Percentiles rank a stretch among this genome's conserved stretches.
phyloP scores from a whole-genome alignment of 2,329 filamentous ascomycete genomes.

The Pseudomassariella vexata region DNA sequence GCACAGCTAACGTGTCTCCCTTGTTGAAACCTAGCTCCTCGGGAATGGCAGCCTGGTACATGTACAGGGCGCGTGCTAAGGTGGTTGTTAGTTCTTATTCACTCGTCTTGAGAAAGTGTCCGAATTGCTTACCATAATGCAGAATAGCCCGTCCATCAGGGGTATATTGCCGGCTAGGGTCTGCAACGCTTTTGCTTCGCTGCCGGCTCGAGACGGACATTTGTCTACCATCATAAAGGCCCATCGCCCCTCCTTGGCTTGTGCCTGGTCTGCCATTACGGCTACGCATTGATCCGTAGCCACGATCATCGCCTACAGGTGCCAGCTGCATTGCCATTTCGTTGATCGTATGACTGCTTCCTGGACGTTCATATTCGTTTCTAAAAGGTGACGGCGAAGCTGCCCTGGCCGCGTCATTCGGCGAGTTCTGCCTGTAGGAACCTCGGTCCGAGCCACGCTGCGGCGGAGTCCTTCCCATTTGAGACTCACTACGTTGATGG shows the following conservation, averaged over 20 bases:
- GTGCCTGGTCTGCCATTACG: constrained; percentile 42
- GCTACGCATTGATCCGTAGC: constrained; percentile 40
- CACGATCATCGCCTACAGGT: constrained; percentile 53
- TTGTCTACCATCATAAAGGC: constrained; percentile 48
- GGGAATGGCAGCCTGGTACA: constrained; percentile 89
- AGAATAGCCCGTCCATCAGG: constrained; percentile 81
- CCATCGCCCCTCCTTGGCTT: constrained; percentile 45
- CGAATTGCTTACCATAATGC: constrained; percentile 77
- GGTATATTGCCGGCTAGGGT: constrained; percentile 74
- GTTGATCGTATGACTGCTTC: constrained; percentile 42
- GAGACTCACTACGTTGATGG: constrained; percentile 22
- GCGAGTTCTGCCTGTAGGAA: constrained; percentile 47
- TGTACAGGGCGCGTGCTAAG: constrained; percentile 84
- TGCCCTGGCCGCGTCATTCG: constrained; percentile 38
- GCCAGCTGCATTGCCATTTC: constrained; percentile 67
- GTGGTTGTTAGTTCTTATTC: constrained; percentile 15
- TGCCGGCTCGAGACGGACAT: constrained; percentile 38
- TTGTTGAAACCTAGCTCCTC: constrained; percentile 92
- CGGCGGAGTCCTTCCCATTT: constrained; percentile 33
- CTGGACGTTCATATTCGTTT: constrained; percentile 40
- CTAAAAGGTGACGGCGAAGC: constrained; percentile 43
- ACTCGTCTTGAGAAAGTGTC: constrained; percentile 3
- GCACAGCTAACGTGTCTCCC: constrained; percentile 82
- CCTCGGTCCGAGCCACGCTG: constrained; percentile 43
- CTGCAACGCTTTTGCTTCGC: constrained; percentile 81